Conservation (phyloP, 495 filamentous ascomycete genomes). For the Hypoxylon subgilvum region DNA sequence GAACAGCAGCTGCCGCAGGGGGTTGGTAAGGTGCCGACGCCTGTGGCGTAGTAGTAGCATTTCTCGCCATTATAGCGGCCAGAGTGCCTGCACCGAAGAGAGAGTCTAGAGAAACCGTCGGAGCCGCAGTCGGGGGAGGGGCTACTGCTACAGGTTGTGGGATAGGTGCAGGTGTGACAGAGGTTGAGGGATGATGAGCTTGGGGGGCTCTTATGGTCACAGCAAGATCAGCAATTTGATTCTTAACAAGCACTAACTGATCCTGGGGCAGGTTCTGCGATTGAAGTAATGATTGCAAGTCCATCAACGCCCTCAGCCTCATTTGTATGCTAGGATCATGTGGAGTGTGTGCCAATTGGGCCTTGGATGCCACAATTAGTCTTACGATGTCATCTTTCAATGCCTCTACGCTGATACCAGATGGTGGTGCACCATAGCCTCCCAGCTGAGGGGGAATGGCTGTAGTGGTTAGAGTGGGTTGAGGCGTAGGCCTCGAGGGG, state of each 20-base stretch:
- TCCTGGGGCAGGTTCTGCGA: conserved; percentile 78
- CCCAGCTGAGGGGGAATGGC: conserved; percentile 42
- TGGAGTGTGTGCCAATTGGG: conserved; percentile 73
- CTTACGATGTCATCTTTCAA: conserved; percentile 81
- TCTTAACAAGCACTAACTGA: conserved; percentile 77
- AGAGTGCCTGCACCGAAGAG: conserved; percentile 61
- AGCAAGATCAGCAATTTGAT: conserved; percentile 76
- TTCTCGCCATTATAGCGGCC: conserved; percentile 54
- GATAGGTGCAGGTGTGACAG: conserved; percentile 43
- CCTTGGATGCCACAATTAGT: conserved; percentile 71
- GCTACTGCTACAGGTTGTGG: conserved; percentile 43
- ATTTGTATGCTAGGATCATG: conserved; percentile 75
- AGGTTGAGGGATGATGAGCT: conserved; percentile 35
- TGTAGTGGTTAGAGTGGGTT: conserved; percentile 40
- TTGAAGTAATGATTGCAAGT: conserved; percentile 81
- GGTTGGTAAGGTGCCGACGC: conserved; percentile 48
- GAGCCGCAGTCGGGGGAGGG: conserved; percentile 42
- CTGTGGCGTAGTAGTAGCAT: conserved; percentile 55
- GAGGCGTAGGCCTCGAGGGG: conserved; percentile 44
- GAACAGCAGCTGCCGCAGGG: conserved; percentile 43
- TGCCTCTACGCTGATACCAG: conserved; percentile 67
- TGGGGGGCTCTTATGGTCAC: conserved; percentile 54
- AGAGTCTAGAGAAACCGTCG: conserved; percentile 55
- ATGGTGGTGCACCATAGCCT: conserved; percentile 45
- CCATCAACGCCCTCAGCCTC: conserved; percentile 82